Conservation (phyloP, 805 yeast species). For the Saccharomycopsis sp. region DNA sequence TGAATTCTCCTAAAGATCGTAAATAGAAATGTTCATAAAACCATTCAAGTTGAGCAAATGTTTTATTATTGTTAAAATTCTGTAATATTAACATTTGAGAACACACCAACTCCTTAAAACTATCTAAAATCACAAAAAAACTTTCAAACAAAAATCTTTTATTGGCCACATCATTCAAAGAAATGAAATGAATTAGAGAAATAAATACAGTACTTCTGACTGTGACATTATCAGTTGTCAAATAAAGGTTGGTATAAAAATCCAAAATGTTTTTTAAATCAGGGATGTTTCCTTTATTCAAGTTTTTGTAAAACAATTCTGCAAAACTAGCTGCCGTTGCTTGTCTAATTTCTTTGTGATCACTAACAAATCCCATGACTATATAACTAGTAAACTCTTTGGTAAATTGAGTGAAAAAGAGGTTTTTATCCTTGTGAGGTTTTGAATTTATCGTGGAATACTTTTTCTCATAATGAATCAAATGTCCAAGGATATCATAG, state of each 20-base stretch:
- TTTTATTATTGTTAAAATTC: slow-evolving; percentile 20
- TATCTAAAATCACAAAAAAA: slow-evolving; percentile 22
- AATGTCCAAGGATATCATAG: slow-evolving; percentile 11
- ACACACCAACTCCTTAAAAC: slow-evolving; percentile 23
- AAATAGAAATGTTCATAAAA: slow-evolving; percentile 20
- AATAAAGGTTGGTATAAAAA: slow-evolving; percentile 18
- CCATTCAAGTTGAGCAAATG: slow-evolving; percentile 20
- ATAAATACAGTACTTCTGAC: slow-evolving; percentile 25
- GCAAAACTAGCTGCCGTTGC: slow-evolving; percentile 27
- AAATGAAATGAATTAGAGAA: slow-evolving; percentile 27
- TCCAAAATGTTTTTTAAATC: slow-evolving; percentile 20
- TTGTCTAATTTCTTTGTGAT: slow-evolving; percentile 19
- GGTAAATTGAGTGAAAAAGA: slow-evolving; percentile 15
- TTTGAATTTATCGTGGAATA: slow-evolving; percentile 10
- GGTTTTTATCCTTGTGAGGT: slow-evolving; percentile 13
- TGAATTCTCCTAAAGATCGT: slow-evolving; percentile 27
- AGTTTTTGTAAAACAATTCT: slow-evolving; percentile 23
- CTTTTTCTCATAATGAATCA: slow-evolving; percentile 11
- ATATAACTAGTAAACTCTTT: slow-evolving; percentile 14
- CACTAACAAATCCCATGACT: slow-evolving; percentile 13
- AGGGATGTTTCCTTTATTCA: slow-evolving; percentile 13
- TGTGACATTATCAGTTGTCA: slow-evolving; percentile 22
- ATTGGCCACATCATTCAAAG: slow-evolving; percentile 23
- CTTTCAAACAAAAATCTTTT: slow-evolving; percentile 22
- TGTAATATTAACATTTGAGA: slow-evolving; percentile 21